These are phyloP conservation scores for Bolboschoenoplectus hybrid DNA, from an alignment of 202 grass and related monocot genomes.

Conservation along the genomic window DNA sequence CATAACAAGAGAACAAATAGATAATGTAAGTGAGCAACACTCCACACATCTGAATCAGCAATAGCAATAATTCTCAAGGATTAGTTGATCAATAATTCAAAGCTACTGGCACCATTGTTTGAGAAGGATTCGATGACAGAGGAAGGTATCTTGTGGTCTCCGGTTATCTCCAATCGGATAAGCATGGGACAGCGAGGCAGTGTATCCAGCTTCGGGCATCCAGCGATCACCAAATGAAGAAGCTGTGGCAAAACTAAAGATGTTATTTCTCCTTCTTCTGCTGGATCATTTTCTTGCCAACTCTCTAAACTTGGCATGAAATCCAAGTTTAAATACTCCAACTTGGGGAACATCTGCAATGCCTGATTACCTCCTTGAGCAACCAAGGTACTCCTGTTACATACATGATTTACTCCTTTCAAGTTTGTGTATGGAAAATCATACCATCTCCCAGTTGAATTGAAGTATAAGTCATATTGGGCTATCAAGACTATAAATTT, in stretches of 20 bases:
- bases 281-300: background rate
- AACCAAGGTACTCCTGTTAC: background rate
- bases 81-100: background rate
- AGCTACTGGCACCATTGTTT: background rate
- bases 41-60: no score
- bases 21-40: no score
- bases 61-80: no score
- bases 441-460: no score
- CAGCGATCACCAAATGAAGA: background rate
- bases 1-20: no score
- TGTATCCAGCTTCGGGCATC: background rate
- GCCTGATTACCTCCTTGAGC: background rate
- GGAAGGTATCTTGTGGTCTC: background rate
- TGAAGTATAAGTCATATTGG: no score
- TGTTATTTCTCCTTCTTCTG: background rate
- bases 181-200: background rate
- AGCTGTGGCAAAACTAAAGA: background rate
- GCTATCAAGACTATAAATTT: no score
- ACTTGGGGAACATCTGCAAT: background rate
- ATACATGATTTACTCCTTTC: background rate
- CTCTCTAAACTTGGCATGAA: background rate
- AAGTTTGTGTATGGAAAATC: no score
- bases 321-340: background rate
- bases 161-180: background rate
- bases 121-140: background rate